A percentile compares a stretch with the other conserved stretches of the same genome.
Evolutionary conservation across 352 stramenopile genomes (phyloP).

Genomic region (Phytophthora uliginosa): DNA sequence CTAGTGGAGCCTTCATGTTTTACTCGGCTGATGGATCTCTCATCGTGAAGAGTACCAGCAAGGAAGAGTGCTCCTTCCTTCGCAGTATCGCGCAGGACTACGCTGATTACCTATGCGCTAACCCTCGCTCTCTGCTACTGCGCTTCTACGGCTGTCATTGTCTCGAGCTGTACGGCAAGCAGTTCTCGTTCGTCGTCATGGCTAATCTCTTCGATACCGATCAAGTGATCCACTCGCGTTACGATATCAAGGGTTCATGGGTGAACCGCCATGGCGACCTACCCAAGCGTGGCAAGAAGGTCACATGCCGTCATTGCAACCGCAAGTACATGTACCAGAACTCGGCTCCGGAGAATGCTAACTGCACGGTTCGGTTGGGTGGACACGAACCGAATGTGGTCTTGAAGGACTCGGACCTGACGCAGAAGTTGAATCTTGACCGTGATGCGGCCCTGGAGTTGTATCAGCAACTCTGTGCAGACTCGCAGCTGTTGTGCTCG

Average conservation of each 20-base stretch:
- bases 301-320: constrained; percentile 92
- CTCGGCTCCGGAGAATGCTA: constrained; percentile 69
- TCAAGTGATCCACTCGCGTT: constrained; percentile 88
- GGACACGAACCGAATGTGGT: constrained; percentile 92
- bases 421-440: constrained; percentile 90
- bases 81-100: constrained; percentile 91
- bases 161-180: constrained; percentile 91
- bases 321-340: constrained; percentile 86
- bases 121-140: constrained; percentile 88
- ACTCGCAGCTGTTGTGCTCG: constrained; percentile 85
- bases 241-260: constrained; percentile 94
- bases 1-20: constrained; percentile 94
- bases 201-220: constrained; percentile 93
- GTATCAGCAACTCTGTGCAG: constrained; percentile 83
- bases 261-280: constrained; percentile 87
- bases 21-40: constrained; percentile 89
- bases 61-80: constrained; percentile 89
- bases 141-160: constrained; percentile 94
- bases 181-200: constrained; percentile 95
- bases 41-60: constrained; percentile 94
- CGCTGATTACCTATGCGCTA: constrained; percentile 85
- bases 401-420: constrained; percentile 91
- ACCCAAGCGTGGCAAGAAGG: constrained; percentile 89
- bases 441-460: constrained; percentile 72
- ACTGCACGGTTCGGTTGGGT: constrained; percentile 78